Evolutionary conservation across 1,284 basidiomycete species (phyloP).

Genomic region (Heterobasidion parviporum): DNA sequence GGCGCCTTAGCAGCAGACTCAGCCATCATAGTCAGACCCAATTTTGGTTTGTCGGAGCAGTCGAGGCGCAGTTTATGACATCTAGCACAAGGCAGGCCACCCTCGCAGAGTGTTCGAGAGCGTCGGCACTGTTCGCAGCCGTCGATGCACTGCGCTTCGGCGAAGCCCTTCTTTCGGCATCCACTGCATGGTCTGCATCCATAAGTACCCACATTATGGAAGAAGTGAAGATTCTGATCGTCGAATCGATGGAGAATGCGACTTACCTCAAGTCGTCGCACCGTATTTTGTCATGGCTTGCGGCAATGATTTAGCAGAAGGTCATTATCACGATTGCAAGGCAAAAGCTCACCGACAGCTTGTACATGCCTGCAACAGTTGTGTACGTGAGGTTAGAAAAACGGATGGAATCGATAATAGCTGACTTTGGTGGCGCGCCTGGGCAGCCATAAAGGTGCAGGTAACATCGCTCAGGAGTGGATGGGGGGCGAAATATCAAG

Average conservation of each 20-base stretch:
- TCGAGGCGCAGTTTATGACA: conserved; percentile 38
- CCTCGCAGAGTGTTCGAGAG: conserved; percentile 47
- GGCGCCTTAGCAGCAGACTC: conserved; percentile 20
- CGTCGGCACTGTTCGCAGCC: conserved; percentile 45
- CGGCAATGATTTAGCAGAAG: neutral
- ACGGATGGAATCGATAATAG: neutral
- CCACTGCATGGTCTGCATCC: conserved; percentile 35
- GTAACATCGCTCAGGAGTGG: neutral
- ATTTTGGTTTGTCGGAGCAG: conserved; percentile 20
- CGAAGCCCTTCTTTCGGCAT: conserved; percentile 45
- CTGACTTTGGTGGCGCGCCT: conserved; percentile 22
- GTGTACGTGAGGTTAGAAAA: neutral
- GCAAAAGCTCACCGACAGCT: conserved; percentile 1
- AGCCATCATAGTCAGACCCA: conserved; percentile 10
- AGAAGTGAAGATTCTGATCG: no score
- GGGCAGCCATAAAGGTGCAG: conserved; percentile 16
- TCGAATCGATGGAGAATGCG: neutral
- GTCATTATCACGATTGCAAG: neutral
- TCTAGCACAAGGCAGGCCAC: conserved; percentile 39
- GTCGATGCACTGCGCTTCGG: conserved; percentile 41
- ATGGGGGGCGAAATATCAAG: neutral
- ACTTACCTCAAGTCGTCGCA: conserved; percentile 3
- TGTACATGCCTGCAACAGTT: conserved; percentile 1
- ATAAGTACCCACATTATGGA: no score
- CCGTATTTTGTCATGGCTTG: conserved; percentile 2